Percentiles rank a stretch among this genome's conserved stretches.
These are phyloP conservation scores for Tricholoma terreum DNA, from an alignment of 768 basidiomycete genomes.

Conservation along the genomic window DNA sequence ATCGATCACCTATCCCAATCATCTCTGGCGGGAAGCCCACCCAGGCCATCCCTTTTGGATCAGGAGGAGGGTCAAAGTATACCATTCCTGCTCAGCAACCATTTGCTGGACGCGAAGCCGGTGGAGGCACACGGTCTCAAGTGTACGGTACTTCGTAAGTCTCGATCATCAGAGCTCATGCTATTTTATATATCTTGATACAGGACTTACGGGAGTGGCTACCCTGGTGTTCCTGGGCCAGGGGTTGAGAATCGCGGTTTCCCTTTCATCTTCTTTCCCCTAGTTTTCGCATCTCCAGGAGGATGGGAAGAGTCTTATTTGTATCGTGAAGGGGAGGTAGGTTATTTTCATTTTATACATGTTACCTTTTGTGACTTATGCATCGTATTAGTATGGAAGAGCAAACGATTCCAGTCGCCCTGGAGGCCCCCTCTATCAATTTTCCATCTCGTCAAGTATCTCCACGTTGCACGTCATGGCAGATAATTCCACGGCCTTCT, in stretches of 20 bases:
- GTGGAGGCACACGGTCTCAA: constrained; percentile 9
- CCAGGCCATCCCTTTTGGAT: constrained; percentile 5
- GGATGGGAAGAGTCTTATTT: constrained; percentile 21
- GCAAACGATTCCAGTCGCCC: constrained; percentile 41
- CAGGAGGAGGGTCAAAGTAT: constrained; percentile 2
- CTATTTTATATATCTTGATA: background rate
- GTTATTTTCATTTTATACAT: constrained; percentile 15
- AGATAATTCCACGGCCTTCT: constrained; percentile 41
- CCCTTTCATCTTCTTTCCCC: constrained; percentile 57
- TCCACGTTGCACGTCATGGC: constrained; percentile 37
- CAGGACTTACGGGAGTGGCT: constrained; percentile 50
- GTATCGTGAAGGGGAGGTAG: constrained; percentile 36
- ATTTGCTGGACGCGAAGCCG: constrained; percentile 12
- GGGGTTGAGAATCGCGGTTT: constrained; percentile 46
- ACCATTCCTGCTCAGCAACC: constrained; percentile 8
- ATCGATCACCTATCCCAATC: constrained; percentile 1
- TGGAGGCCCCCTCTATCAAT: constrained; percentile 33
- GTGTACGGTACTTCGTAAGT: constrained; percentile 12
- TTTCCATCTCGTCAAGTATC: constrained; percentile 6
- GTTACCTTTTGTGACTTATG: background rate
- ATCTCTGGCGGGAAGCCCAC: background rate
- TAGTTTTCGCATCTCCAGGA: constrained; percentile 38
- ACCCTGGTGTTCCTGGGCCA: constrained; percentile 39
- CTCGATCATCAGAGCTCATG: background rate
- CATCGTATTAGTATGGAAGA: constrained; percentile 38